Conservation (phyloP, 2,329 filamentous ascomycete species). For the Stagonosporopsis chrysanthemi region DNA sequence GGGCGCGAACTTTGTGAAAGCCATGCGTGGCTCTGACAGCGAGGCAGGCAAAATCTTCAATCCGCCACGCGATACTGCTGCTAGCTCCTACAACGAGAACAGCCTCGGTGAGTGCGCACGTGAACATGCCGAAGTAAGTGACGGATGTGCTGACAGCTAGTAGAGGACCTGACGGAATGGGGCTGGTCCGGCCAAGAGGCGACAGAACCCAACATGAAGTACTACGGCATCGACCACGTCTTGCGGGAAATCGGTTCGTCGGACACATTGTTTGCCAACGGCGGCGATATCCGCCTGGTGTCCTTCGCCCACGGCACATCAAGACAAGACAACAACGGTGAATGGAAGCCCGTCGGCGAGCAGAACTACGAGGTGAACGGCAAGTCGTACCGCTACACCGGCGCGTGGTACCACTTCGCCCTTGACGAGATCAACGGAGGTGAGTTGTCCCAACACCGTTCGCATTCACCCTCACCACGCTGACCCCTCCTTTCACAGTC, state of each 20-base stretch:
- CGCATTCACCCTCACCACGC: not conserved
- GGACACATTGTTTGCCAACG: not conserved
- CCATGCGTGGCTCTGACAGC: constrained; percentile 6
- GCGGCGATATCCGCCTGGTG: not conserved
- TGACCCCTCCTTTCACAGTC: not conserved
- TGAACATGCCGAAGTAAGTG: not conserved
- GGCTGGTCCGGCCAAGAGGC: not conserved
- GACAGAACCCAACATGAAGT: not conserved
- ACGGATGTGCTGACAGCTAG: not conserved
- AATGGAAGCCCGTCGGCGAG: not conserved
- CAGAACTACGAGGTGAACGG: not conserved
- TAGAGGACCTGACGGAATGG: not conserved
- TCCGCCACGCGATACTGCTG: constrained; percentile 1
- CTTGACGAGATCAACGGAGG: not conserved
- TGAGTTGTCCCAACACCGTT: not conserved
- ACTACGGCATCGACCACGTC: not conserved
- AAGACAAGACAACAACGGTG: not conserved
- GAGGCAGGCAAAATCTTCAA: constrained; percentile 8
- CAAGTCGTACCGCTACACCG: constrained; percentile 4
- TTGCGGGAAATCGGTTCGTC: constrained; percentile 3
- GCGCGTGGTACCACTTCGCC: not conserved
- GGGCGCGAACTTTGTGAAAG: not conserved
- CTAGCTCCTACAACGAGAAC: not conserved
- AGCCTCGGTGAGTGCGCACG: not conserved
- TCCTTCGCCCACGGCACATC: not conserved